Evolutionary conservation across 73 alveolate species (phyloP).

Genomic region (Symbiodinium pilosum): DNA sequence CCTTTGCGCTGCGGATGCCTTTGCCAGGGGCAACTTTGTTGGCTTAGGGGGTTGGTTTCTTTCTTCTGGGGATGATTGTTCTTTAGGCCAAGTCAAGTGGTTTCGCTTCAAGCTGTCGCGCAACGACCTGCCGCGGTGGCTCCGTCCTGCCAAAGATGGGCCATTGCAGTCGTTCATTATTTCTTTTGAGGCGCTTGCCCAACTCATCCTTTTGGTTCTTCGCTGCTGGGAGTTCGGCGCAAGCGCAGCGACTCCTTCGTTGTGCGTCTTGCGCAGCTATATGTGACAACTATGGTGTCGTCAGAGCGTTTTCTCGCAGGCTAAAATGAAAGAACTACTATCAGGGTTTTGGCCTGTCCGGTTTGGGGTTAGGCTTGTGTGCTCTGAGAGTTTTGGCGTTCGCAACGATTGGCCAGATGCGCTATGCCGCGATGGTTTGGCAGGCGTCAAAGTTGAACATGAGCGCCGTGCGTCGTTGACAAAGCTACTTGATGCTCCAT

Average conservation of each 20-base stretch:
- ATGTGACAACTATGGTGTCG: background rate
- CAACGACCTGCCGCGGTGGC: background rate
- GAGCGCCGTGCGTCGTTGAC: background rate
- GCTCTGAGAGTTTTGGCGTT: background rate
- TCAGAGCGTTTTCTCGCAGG: background rate
- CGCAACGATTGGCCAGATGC: conserved; percentile 16
- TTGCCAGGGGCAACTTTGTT: background rate
- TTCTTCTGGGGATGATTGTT: background rate
- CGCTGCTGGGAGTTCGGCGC: background rate
- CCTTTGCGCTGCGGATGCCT: conserved; percentile 24
- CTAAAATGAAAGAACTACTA: background rate
- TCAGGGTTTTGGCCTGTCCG: background rate
- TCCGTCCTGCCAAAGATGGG: background rate
- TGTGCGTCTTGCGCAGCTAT: background rate
- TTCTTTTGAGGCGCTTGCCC: background rate
- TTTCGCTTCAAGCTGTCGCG: background rate
- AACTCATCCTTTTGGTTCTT: background rate
- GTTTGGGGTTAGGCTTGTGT: background rate
- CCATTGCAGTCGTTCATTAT: background rate
- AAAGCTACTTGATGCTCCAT: background rate
- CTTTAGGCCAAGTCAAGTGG: background rate
- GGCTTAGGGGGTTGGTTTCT: conserved; percentile 24
- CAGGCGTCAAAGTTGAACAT: background rate
- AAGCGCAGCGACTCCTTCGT: background rate
- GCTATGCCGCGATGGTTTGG: background rate